phyloP scores from a whole-genome alignment of 768 basidiomycete genomes.

The Suillus brevipes region DNA sequence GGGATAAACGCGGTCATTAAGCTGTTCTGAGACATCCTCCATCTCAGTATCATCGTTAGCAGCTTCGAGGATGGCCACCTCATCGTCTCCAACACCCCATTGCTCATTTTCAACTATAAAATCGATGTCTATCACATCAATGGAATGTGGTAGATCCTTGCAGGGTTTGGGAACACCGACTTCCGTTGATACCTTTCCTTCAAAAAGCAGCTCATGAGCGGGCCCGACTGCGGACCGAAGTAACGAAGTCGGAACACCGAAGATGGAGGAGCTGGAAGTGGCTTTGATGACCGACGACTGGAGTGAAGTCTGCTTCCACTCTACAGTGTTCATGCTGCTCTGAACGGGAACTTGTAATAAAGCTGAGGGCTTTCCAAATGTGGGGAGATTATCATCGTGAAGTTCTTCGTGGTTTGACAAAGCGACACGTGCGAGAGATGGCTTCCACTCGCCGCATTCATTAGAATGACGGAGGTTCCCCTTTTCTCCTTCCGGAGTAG shows the following conservation, averaged over 20 bases:
- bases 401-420: background rate
- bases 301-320: background rate
- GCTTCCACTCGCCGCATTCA: background rate
- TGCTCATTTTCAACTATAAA: slow-evolving; percentile 35
- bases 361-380: slow-evolving; percentile 29
- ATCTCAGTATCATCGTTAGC: slow-evolving; percentile 30
- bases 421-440: background rate
- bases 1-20: slow-evolving; percentile 4
- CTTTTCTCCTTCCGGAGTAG: background rate
- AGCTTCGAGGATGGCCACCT: slow-evolving; percentile 39
- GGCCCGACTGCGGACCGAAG: slow-evolving; percentile 8
- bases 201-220: background rate
- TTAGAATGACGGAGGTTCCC: background rate
- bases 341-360: slow-evolving; percentile 17
- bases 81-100: slow-evolving; percentile 79
- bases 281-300: slow-evolving; percentile 4
- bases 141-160: background rate
- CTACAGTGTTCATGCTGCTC: background rate
- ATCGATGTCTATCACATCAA: background rate
- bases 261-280: slow-evolving; percentile 13
- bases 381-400: background rate
- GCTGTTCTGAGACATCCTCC: slow-evolving; percentile 20
- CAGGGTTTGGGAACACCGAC: background rate
- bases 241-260: slow-evolving; percentile 22
- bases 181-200: background rate